Evolutionary conservation across 371 early-diverging fungal species (phyloP), one percentile per base, ranked within the genome.

Genomic region (Parasitella parasitica): DNA sequence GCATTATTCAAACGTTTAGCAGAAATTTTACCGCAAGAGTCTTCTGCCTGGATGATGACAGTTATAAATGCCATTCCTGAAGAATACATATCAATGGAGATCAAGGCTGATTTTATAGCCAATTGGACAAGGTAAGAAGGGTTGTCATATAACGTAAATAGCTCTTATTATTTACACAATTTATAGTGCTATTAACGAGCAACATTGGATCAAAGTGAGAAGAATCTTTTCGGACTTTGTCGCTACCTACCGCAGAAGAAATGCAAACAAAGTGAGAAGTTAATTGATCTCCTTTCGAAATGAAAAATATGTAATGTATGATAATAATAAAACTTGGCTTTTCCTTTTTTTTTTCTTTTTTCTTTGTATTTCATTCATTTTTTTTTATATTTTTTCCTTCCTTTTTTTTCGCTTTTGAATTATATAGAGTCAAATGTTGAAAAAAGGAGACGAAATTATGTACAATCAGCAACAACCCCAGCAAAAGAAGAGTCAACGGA

Each of bases 191-290:
- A 67, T 77, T 36, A 70, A 68, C 32, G 72, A 68, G 22, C 63
- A 61, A 22, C 79, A 85, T 46, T 72, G 74, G 72, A 52, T 56
- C 22, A 76, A 72, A 53, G 62, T 84, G 36, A 49, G 77, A 54
- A 67, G 75, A 24, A 66, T 78, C 7, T 54, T 83, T 13, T 71
- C 72, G 30, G 86, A 86, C 58, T 83, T 86, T 65, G 70, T 79
- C 15, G 72, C 78, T n/a, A 28, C 67, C 30, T 86, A 78, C 60
- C 66, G 84, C 20, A 58, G 68, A 63, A 57, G 68, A 56, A 68
- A 68, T 52, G 58, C 64, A 9, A 68, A 41, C 16, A 66, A 61
- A 61, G 61, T 55, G 20, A 55, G 66, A 43, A 41, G 28, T 27
- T 65, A 48, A 54, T 46, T 46, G 20, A 54, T 34, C 28, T 27